Percentiles rank a stretch among this genome's conserved stretches.
Conservation (phyloP, 2,329 filamentous ascomycete species). For the Curvularia sp. region DNA sequence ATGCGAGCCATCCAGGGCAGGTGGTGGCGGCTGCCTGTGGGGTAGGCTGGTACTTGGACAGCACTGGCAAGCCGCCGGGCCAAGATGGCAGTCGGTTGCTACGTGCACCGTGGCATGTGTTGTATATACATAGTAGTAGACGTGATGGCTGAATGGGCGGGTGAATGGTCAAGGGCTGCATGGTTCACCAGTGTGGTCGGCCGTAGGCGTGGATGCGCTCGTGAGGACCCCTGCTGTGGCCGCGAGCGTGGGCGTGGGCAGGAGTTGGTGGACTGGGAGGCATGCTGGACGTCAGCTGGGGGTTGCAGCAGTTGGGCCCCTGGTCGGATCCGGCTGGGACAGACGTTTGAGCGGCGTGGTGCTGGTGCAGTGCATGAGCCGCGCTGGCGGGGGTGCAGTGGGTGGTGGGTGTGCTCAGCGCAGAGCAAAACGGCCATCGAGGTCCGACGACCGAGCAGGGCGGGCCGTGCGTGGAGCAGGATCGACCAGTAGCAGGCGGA, state of each 20-base stretch:
- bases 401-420: constrained; percentile 12
- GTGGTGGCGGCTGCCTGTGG: background rate
- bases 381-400: constrained; percentile 16
- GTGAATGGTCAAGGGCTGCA: no score
- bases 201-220: no score
- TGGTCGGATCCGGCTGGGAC: constrained; percentile 2
- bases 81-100: no score
- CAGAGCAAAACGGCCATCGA: constrained; percentile 34
- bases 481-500: constrained; percentile 32
- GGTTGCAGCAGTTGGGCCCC: background rate
- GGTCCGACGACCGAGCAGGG: constrained; percentile 26
- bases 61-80: background rate
- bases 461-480: constrained; percentile 40
- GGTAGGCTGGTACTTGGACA: background rate
- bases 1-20: background rate
- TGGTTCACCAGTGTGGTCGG: no score
- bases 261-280: constrained; percentile 3
- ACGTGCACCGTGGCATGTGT: no score
- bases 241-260: no score
- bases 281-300: constrained; percentile 1
- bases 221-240: no score
- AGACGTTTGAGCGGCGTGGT: background rate
- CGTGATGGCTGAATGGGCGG: no score
- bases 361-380: constrained; percentile 30
- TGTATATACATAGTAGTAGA: no score